Percentiles rank a stretch among this genome's conserved stretches.
phyloP scores from a whole-genome alignment of 2,329 filamentous ascomycete species.

The Huntiella savannae region DNA sequence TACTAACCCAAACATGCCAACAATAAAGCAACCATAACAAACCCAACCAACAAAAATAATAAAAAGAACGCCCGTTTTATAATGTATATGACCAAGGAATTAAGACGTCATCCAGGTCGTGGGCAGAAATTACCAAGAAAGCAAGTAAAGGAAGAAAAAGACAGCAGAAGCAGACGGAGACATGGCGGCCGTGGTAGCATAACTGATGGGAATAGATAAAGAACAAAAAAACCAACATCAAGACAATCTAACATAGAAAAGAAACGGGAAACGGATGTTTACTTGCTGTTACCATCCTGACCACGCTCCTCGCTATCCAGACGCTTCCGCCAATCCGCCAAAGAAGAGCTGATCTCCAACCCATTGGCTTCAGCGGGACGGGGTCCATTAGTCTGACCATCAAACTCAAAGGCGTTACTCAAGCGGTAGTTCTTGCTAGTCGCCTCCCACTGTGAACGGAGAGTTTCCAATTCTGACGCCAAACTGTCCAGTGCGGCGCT shows the following conservation, averaged over 20 bases:
- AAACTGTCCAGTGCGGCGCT: slow-evolving; percentile 68
- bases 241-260: neutral
- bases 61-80: slow-evolving; percentile 5
- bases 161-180: slow-evolving; percentile 2
- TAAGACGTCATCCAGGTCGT: slow-evolving; percentile 3
- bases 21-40: neutral
- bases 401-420: slow-evolving; percentile 78
- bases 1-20: slow-evolving; percentile 2
- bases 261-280: slow-evolving; percentile 16
- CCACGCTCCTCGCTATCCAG: slow-evolving; percentile 36
- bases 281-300: slow-evolving; percentile 14
- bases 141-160: slow-evolving; percentile 13
- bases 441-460: slow-evolving; percentile 84
- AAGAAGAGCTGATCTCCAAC: slow-evolving; percentile 44
- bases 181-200: neutral
- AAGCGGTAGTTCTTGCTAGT: slow-evolving; percentile 90
- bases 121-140: slow-evolving; percentile 6
- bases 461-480: slow-evolving; percentile 75
- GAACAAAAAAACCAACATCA: slow-evolving; percentile 2
- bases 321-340: slow-evolving; percentile 64
- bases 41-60: slow-evolving; percentile 4
- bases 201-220: slow-evolving; percentile 1
- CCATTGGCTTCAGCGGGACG: slow-evolving; percentile 26
- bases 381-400: slow-evolving; percentile 22
- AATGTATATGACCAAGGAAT: neutral